phyloP scores from a whole-genome alignment of 2,329 filamentous ascomycete genomes.

The Cladosporium sp. region DNA sequence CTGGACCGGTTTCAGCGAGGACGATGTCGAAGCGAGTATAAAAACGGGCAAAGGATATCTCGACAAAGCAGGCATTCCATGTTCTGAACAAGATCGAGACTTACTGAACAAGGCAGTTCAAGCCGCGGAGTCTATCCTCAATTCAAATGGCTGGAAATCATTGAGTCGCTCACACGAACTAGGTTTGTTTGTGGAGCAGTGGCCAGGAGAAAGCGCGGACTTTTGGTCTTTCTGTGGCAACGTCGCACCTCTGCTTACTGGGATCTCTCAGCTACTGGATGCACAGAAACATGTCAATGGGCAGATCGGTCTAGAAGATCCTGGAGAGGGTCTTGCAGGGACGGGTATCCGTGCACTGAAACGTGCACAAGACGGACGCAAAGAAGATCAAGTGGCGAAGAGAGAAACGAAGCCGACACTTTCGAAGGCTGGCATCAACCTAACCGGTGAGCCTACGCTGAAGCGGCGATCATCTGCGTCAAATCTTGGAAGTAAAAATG shows the following conservation, averaged over 20 bases:
- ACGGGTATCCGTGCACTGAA: slow-evolving; percentile 27
- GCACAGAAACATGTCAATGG: slow-evolving; percentile 53
- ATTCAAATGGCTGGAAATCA: slow-evolving; percentile 59
- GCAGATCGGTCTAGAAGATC: slow-evolving; percentile 23
- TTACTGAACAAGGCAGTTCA: slow-evolving; percentile 61
- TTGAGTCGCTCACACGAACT: slow-evolving; percentile 72
- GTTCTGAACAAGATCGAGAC: slow-evolving; percentile 56
- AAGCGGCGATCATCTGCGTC: slow-evolving; percentile 20
- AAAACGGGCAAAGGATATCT: slow-evolving; percentile 66
- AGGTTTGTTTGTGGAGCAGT: slow-evolving; percentile 64
- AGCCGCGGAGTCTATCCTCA: slow-evolving; percentile 56
- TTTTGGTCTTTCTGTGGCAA: slow-evolving; percentile 61
- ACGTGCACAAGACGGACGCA: slow-evolving; percentile 16
- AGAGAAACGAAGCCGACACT: slow-evolving; percentile 20
- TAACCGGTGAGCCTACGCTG: slow-evolving; percentile 34
- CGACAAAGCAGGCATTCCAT: slow-evolving; percentile 53
- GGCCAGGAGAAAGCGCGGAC: slow-evolving; percentile 56
- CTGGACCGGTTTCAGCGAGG: slow-evolving; percentile 67
- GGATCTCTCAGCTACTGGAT: slow-evolving; percentile 51
- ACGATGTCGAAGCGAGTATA: slow-evolving; percentile 60
- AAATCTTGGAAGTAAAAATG: background rate
- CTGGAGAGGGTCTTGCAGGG: slow-evolving; percentile 29
- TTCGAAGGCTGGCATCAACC: slow-evolving; percentile 35
- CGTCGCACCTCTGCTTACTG: slow-evolving; percentile 50
- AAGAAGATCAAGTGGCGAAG: slow-evolving; percentile 16